Evolutionary conservation across 257 asterid species (phyloP).

Genomic region (Nicotiana tomentosiformis): DNA sequence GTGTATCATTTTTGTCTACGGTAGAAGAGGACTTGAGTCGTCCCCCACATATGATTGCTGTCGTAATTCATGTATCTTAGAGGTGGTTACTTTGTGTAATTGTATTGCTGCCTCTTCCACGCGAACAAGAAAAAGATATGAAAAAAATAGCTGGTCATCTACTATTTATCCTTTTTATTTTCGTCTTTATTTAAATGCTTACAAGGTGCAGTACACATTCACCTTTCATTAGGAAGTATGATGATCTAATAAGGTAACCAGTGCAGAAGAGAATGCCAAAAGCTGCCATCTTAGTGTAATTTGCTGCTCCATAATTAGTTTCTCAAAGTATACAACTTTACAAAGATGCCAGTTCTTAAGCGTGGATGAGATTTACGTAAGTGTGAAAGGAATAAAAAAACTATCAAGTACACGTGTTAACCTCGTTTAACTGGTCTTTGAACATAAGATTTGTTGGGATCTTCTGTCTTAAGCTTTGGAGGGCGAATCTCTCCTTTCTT

Average conservation of each 20-base stretch:
- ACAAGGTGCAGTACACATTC: neutral
- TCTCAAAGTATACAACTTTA: neutral
- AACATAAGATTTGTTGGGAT: constrained; percentile 94
- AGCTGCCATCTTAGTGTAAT: neutral
- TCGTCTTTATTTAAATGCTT: too few species aligned
- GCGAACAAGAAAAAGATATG: constrained; percentile 13
- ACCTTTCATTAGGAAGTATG: neutral
- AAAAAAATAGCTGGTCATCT: neutral
- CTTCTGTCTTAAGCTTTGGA: constrained; percentile 98
- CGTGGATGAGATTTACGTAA: neutral
- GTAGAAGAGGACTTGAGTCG: constrained; percentile 17
- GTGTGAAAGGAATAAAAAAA: neutral
- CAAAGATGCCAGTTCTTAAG: constrained; percentile 10
- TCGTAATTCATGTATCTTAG: constrained; percentile 41
- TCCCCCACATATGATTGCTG: constrained; percentile 26
- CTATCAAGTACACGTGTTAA: constrained; percentile 1
- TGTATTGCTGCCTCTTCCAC: constrained; percentile 18
- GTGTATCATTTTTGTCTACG: constrained; percentile 32
- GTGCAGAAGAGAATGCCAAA: neutral
- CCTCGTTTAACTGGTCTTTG: constrained; percentile 92
- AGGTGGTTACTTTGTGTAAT: constrained; percentile 37
- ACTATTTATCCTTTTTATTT: neutral
- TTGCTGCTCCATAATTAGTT: constrained; percentile 1
- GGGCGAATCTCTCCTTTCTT: constrained; percentile 97
- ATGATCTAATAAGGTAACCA: neutral